Base-by-base conservation (phyloP, 148 eudicot genomes). In the Fagopyrum esculentum region DNA sequence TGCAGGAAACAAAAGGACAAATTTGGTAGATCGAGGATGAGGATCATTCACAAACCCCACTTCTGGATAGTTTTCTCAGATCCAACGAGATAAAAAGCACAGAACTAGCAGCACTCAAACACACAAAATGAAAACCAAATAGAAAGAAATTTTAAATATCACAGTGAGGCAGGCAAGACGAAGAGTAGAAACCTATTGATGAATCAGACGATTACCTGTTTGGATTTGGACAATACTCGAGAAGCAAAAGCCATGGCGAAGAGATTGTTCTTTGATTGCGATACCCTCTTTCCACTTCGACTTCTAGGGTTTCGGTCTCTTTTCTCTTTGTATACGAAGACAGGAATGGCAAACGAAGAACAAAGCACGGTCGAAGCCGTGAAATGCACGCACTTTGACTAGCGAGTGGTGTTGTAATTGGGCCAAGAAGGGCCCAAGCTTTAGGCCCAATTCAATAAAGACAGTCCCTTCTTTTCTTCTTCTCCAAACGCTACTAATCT, bases 171-270 rank as follows among this genome's bases (percentile, higher is more conserved):
- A 69, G 57, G 49, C 52, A 26, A 72, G 15, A 74, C 6, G 59
- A 49, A 5, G 45, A 29, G 19, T 19, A 69, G 44, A 40, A 16
- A 46, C 15, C n/a, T 19, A 61, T 29, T 64, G 17, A 69, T 40
- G 69, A 12, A 30, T 13, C 50, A 45, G 73, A 80, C 73, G 30
- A 45, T 26, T 17, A 88, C 92, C 86, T 84, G 89, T 74, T 78
- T 88, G 71, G 92, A 84, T 83, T 83, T 88, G 74, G 88, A 83
- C 40, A 88, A 76, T 73, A 88, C 22, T 22, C 89, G 89, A 74
- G 89, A 83, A 47, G 88, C 12, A 51, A 86, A 71, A 55, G 92
- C 86, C 92, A 86, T 88, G 78, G 78, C 55, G 15, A 26, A 26
- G 43, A 47, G 47, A 49, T 71, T 45, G 6, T 3, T 17, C 74